Evolutionary conservation across 1,139 yeast genomes (phyloP).

Genomic region (Candida gigantensis): DNA sequence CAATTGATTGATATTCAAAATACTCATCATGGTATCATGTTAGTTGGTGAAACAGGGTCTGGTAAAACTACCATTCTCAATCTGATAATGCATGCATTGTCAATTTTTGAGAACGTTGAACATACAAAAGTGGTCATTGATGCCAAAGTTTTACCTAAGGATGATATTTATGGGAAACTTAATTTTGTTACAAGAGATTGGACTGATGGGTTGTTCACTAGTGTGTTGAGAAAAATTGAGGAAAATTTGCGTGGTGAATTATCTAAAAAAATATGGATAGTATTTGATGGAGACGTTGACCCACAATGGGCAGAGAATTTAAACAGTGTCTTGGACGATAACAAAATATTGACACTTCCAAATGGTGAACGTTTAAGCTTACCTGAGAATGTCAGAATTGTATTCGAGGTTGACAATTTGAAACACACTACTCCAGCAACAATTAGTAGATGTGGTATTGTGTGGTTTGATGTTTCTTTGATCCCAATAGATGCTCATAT

Average conservation of each 20-base stretch:
- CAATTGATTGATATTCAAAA: conserved; percentile 66
- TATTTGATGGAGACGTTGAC: conserved; percentile 92
- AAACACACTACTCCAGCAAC: conserved; percentile 85
- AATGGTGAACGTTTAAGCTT: conserved; percentile 82
- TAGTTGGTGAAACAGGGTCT: conserved; percentile 75
- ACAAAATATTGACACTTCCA: conserved; percentile 76
- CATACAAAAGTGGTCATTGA: conserved; percentile 55
- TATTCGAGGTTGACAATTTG: conserved; percentile 77
- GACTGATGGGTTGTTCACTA: conserved; percentile 86
- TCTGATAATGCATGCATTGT: conserved; percentile 49
- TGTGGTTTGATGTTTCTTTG: conserved; percentile 58
- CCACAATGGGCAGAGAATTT: conserved; percentile 93
- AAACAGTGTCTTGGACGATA: conserved; percentile 90
- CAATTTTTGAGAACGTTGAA: conserved; percentile 35
- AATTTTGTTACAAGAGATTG: conserved; percentile 85
- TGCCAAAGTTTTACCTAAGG: conserved; percentile 73
- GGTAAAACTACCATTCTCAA: conserved; percentile 69
- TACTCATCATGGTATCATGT: conserved; percentile 78
- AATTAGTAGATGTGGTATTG: conserved; percentile 88
- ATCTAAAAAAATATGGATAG: conserved; percentile 66
- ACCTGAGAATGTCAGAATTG: conserved; percentile 61
- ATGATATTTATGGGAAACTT: conserved; percentile 65
- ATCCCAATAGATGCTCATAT: conserved; percentile 22
- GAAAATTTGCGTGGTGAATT: conserved; percentile 63
- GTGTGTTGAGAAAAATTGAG: conserved; percentile 59